Evolutionary conservation across 352 stramenopile genomes (phyloP).

Genomic region (Phytophthora europaea): DNA sequence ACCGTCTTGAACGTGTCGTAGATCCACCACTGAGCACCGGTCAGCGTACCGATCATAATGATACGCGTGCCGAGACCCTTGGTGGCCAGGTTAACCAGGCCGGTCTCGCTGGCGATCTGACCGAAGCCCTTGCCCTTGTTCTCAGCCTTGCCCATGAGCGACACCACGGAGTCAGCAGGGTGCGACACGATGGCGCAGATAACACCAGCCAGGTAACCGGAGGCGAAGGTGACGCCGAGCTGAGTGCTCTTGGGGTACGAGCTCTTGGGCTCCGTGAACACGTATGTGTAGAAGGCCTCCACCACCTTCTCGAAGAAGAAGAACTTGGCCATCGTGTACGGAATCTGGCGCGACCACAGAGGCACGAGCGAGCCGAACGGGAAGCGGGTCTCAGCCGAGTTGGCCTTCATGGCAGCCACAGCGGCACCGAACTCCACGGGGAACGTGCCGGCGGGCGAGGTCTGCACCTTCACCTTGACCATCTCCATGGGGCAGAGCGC

Average conservation of each 20-base stretch:
- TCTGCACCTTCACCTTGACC: constrained; percentile 96
- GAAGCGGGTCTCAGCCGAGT: constrained; percentile 91
- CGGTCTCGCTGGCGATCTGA: constrained; percentile 88
- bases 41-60: constrained; percentile 97
- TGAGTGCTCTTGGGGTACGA: constrained; percentile 95
- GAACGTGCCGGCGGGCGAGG: constrained; percentile 90
- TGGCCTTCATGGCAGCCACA: constrained; percentile 89
- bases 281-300: constrained; percentile 89
- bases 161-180: constrained; percentile 99
- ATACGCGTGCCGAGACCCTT: constrained; percentile 95
- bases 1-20: constrained; percentile 97
- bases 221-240: constrained; percentile 97
- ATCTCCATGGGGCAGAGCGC: constrained; percentile 96
- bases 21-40: constrained; percentile 97
- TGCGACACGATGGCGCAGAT: constrained; percentile 99
- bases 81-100: constrained; percentile 82
- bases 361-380: constrained; percentile 94
- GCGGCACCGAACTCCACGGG: constrained; percentile 89
- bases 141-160: constrained; percentile 95
- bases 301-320: constrained; percentile 97
- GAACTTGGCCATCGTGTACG: constrained; percentile 99
- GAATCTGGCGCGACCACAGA: constrained; percentile 94
- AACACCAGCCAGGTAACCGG: constrained; percentile 99
- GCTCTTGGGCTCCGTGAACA: constrained; percentile 93
- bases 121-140: constrained; percentile 94